Base-by-base conservation (phyloP, 208 protist genomes). In the Crithidia brevicula region DNA sequence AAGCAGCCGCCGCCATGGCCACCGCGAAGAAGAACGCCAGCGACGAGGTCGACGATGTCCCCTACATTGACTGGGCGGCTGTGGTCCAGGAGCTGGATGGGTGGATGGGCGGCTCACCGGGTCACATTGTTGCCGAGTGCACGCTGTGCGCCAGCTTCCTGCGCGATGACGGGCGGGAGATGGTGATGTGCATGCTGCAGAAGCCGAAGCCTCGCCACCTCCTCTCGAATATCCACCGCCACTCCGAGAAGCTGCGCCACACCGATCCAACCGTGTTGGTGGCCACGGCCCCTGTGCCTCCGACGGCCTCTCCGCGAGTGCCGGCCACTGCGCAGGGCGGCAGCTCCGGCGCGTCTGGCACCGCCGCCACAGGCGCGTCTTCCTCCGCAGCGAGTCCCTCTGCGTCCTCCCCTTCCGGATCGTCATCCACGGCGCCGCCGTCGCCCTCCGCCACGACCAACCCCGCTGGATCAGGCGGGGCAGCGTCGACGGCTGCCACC, bases 161-260 rank as follows among this genome's bases (percentile, higher is more conserved):
- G 36, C 81, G 77, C 59, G 84, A 95, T 61, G 81, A 89, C 56
- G 88, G 87, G 36, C 70, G 81, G 40, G 88, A 96, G 77, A 71
- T 96, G 38, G 66, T 96, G 67, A 67, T 86, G 52, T 92, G 82
- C 81, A 79, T 92, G 50, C 61, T 96, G 27, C 91, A 94, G 65
- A 67, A 86, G 45, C 82, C 82, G 11, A 79, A 85, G 56, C 73
- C 73, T 15, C 60, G 63, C 11, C 23, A 38, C 34, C 22, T 77
- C 38, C 65, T 79, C 28, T 56, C 63, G 9, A 74, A 61, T 23
- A 67, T 77, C n/a, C 69, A 69, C 66, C 56, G 54, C 33, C 60
- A 67, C 40, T 71, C 66, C 7, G 45, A 85, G 28, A 59, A 65
- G 46, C 59, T 70, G 15, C 56, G 75, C 18, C 65, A 61, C 20